Evolutionary conservation across 75 land plant genomes (phyloP).

Genomic region (Chamaecyparis obtusa): DNA sequence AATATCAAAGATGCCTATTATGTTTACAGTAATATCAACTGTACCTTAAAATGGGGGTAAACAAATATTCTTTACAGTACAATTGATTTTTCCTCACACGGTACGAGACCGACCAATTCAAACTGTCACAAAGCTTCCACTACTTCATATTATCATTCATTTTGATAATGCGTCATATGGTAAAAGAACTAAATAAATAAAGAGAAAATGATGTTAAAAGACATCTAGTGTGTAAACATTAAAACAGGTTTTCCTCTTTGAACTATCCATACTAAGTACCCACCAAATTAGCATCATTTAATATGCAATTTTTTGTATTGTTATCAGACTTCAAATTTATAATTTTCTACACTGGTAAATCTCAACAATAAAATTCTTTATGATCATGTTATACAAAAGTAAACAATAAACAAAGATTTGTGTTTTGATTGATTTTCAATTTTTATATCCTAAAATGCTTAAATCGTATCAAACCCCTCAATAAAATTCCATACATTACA

Average conservation of each 20-base stretch:
- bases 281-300: background rate
- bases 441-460: no score
- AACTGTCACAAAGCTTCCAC: background rate
- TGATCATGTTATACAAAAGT: no score
- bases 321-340: no score
- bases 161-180: background rate
- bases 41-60: constrained; percentile 58
- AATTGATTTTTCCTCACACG: constrained; percentile 83
- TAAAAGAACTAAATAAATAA: background rate
- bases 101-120: constrained; percentile 11
- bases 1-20: background rate
- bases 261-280: background rate
- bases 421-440: no score
- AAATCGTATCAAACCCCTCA: no score
- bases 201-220: background rate
- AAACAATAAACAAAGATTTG: no score
- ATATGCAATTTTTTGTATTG: background rate
- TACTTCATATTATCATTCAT: background rate
- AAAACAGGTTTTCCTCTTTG: background rate
- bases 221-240: background rate
- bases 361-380: no score
- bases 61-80: constrained; percentile 74
- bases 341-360: no score
- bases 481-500: no score
- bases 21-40: background rate